Base-by-base conservation (phyloP, 2,329 filamentous ascomycete genomes). In the Trichophyton rubrum region DNA sequence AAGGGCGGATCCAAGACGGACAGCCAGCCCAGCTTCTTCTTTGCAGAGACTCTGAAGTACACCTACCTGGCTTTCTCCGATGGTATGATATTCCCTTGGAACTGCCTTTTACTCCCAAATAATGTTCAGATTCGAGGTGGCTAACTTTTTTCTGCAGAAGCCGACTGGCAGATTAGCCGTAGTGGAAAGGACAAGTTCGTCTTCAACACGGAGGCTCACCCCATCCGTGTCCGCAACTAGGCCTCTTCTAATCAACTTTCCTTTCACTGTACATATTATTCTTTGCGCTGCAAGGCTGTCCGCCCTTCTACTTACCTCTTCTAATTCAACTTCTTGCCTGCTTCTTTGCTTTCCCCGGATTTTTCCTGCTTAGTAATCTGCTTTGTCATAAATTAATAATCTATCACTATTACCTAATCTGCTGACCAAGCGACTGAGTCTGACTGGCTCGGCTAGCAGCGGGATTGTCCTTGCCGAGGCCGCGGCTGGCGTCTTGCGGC, bases 41-140 rank as follows among this genome's bases (percentile, higher is more conserved):
- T 95, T 71, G 89, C 90, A 0, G 90, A 95, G 77, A 87, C 90
- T 64, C 71, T 95, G 72, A 95, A 95, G 79, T 95, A 95, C 71
- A 77, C 81, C 61, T 95, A 88, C 74, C 71, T 95, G 67, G 87
- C 88, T 62, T 83, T 85, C 69, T 79, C 82, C 0, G 58, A 38
- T 15, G 53, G 53, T 56, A 56, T 38, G 53, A 17, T 15, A 8
- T 27, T 17, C 3, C 9, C 51, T 35, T 56, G 27, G 35, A 49
- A 8, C 8, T 2, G 0, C 15, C 6, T 0, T 45, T 17, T 6
- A 1, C 5, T 5, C 6, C 27, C 1, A 7, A 30, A 30, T 30
- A 30, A 45, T 6, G 2, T 20, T 9, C 15, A 20, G 11, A 20
- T 9, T 6, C 33, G 13, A 45, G 6, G 17, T 45, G 27, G 43